A percentile compares a stretch with the other conserved stretches of the same genome.
phyloP scores from a whole-genome alignment of 768 basidiomycete genomes.

The Symmetrospora coprosmae region DNA sequence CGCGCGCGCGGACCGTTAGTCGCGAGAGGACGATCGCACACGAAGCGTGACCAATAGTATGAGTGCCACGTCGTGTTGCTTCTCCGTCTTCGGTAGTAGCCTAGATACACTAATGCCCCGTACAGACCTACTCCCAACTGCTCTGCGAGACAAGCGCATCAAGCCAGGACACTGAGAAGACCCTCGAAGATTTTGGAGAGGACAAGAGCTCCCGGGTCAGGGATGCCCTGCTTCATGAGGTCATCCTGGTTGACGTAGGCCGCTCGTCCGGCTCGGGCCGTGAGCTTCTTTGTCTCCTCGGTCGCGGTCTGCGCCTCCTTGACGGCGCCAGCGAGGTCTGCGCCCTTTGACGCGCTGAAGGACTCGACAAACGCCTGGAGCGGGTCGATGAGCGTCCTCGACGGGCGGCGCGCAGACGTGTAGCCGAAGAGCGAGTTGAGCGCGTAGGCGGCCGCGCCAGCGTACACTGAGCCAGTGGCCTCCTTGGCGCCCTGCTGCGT shows the following conservation, averaged over 20 bases:
- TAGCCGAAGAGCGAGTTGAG: slow-evolving; percentile 33
- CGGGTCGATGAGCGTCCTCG: slow-evolving; percentile 41
- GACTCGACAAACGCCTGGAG: slow-evolving; percentile 38
- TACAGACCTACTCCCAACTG: too few relatives aligned
- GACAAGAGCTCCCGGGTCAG: slow-evolving; percentile 40
- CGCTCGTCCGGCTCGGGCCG: slow-evolving; percentile 39
- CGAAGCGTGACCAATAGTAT: too few relatives aligned
- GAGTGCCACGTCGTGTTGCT: too few relatives aligned
- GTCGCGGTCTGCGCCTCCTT: slow-evolving; percentile 33
- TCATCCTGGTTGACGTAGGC: slow-evolving; percentile 39
- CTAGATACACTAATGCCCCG: too few relatives aligned
- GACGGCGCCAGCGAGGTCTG: slow-evolving; percentile 33
- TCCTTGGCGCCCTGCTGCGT: neutral
- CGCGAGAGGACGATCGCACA: too few relatives aligned
- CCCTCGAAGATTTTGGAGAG: slow-evolving; percentile 31
- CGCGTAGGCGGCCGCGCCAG: slow-evolving; percentile 29
- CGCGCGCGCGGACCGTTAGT: too few relatives aligned
- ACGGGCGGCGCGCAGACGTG: slow-evolving; percentile 39
- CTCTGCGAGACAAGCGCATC: too few relatives aligned
- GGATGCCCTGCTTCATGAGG: slow-evolving; percentile 36
- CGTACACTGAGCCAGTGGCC: slow-evolving; percentile 26
- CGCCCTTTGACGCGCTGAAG: slow-evolving; percentile 31
- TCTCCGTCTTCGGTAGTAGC: too few relatives aligned
- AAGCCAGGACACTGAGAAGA: too few relatives aligned
- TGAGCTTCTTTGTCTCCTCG: slow-evolving; percentile 38